Base-by-base conservation (phyloP, 768 basidiomycete genomes). In the Mycena amicta region DNA sequence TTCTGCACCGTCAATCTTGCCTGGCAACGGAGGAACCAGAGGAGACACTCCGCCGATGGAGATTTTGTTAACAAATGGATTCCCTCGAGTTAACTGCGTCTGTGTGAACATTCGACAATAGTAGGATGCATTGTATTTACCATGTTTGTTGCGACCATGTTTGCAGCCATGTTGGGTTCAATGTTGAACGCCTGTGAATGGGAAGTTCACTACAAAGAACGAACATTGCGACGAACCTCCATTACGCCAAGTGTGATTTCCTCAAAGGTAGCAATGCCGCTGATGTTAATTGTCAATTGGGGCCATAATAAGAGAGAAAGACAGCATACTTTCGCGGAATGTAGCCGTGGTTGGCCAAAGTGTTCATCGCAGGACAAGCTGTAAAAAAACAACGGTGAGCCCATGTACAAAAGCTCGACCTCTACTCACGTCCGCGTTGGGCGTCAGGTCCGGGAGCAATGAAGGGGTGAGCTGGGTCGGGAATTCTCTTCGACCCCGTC, bases 31-130 rank as follows among this genome's bases (percentile, higher is more conserved):
- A n/a, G 56, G 56, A 30, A 57, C 50, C 27, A 58, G 59, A n/a
- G 54, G 50, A 13, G 59, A 56, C 27, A 60, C 57, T 4, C 57
- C 57, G 27, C 57, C 57, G 29, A 58, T 58, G 11, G 57, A 58
- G 3, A 58, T 52, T 61, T 61, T 56, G 51, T 61, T 53, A 20
- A 57, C 51, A 52, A 61, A 61, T 16, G 51, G 50, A 50, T 61
- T 61, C 22, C 55, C 60, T 15, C 60, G 55, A 23, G 51, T 50
- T 22, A 61, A 31, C 60, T 61, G 45, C 4, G 22, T n/a, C n/a
- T n/a, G n/a, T n/a, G n/a, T n/a, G n/a, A n/a, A n/a, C n/a, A n/a
- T n/a, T n/a, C n/a, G n/a, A n/a, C n/a, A n/a, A n/a, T n/a, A n/a
- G n/a, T n/a, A n/a, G n/a, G n/a, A n/a, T n/a, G n/a, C n/a, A n/a